These are phyloP conservation scores for Curvularia verruculosa DNA, from an alignment of 2,329 filamentous ascomycete species.

Conservation along the genomic window DNA sequence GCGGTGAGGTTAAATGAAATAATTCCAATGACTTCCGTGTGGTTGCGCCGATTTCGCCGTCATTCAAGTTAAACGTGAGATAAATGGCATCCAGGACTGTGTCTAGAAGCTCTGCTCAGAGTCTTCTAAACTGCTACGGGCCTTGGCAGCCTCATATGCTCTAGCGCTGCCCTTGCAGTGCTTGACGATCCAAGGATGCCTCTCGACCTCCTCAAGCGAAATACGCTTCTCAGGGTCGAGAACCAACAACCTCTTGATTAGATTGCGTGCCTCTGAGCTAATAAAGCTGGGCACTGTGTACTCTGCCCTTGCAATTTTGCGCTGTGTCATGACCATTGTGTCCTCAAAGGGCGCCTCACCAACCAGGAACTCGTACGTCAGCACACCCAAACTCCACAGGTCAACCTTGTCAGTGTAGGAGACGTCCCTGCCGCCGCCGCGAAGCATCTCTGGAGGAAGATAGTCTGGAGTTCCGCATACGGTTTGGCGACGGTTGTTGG, in stretches of 20 bases:
- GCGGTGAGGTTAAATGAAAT: conserved; percentile 7
- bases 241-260: conserved; percentile 88
- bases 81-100: conserved; percentile 12
- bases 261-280: conserved; percentile 84
- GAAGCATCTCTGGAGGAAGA: conserved; percentile 96
- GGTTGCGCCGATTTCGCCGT: conserved; percentile 19
- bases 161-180: conserved; percentile 68
- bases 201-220: conserved; percentile 83
- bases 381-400: conserved; percentile 90
- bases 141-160: conserved; percentile 42
- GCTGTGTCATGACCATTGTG: conserved; percentile 90
- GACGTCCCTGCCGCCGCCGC: conserved; percentile 78
- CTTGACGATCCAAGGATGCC: conserved; percentile 96
- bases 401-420: conserved; percentile 96
- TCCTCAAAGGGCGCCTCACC: conserved; percentile 98
- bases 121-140: conserved; percentile 34
- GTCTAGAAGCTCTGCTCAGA: conserved; percentile 30
- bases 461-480: conserved; percentile 99
- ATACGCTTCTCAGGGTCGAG: conserved; percentile 94
- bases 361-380: conserved; percentile 95
- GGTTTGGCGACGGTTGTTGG: conserved; percentile 89
- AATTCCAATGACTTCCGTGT: conserved; percentile 13
- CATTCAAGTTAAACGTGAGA: conserved; percentile 24
- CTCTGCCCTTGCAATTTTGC: conserved; percentile 84
- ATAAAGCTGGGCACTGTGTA: conserved; percentile 93